phyloP scores from a whole-genome alignment of 208 protist species.

The Acanthamoeba healyi region DNA sequence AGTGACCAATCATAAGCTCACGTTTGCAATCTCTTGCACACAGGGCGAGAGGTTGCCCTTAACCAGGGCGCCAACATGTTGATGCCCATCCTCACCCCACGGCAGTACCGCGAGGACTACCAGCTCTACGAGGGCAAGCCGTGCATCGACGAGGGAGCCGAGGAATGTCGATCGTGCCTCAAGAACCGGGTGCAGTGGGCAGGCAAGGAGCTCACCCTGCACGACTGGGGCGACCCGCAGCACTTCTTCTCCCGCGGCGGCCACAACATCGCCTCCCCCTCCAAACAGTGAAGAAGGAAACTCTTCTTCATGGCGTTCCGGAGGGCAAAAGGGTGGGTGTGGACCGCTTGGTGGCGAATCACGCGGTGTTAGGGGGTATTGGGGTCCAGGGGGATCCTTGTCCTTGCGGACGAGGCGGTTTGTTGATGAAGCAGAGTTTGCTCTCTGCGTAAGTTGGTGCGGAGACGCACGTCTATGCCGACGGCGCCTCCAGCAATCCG shows the following conservation, averaged over 20 bases:
- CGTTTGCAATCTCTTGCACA: neutral
- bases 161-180: slow-evolving; percentile 77
- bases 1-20: neutral
- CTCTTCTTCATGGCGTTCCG: no score
- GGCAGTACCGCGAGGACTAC: slow-evolving; percentile 84
- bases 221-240: slow-evolving; percentile 75
- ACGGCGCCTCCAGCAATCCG: no score
- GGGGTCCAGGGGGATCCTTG: no score
- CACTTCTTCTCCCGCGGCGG: slow-evolving; percentile 68
- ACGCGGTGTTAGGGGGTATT: no score
- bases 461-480: no score
- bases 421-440: no score
- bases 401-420: no score
- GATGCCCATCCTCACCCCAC: slow-evolving; percentile 87
- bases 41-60: neutral
- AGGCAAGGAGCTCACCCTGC: slow-evolving; percentile 76
- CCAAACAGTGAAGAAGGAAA: neutral
- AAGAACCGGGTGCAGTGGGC: slow-evolving; percentile 73
- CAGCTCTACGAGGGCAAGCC: slow-evolving; percentile 87
- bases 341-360: no score
- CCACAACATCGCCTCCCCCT: neutral
- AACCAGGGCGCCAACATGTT: slow-evolving; percentile 82
- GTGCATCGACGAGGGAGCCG: slow-evolving; percentile 81
- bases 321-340: no score
- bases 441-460: no score